These are phyloP conservation scores for Tylopilus sp. DNA, from an alignment of 1,284 basidiomycete species.

Conservation along the genomic window DNA sequence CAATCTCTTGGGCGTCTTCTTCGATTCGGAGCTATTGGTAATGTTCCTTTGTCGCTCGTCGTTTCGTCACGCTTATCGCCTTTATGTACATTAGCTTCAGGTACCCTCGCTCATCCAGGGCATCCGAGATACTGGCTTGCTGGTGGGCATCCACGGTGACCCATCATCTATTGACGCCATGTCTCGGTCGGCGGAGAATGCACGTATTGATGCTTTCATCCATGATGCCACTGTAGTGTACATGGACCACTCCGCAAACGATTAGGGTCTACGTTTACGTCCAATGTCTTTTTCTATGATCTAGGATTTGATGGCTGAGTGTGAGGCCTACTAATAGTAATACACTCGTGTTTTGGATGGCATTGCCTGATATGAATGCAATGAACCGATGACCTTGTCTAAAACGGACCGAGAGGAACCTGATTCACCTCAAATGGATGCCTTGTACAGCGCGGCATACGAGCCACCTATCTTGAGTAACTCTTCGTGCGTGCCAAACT, in stretches of 20 bases:
- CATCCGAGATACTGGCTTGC: constrained; percentile 82
- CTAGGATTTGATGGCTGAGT: constrained; percentile 24
- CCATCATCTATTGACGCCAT: constrained; percentile 42
- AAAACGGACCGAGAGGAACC: neutral
- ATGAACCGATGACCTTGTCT: constrained; percentile 8
- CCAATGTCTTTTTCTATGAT: constrained; percentile 18
- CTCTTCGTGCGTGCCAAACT: constrained; percentile 76
- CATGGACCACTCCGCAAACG: constrained; percentile 53
- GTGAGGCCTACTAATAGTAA: constrained; percentile 18
- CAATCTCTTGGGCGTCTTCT: constrained; percentile 89
- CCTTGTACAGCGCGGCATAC: constrained; percentile 66
- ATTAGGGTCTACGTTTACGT: constrained; percentile 37
- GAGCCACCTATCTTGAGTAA: constrained; percentile 57
- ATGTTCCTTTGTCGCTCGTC: constrained; percentile 23
- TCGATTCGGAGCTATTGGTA: constrained; percentile 86
- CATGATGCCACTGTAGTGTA: constrained; percentile 59
- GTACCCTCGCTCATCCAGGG: constrained; percentile 84
- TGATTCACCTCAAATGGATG: constrained; percentile 49
- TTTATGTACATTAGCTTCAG: constrained; percentile 41
- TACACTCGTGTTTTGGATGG: constrained; percentile 24
- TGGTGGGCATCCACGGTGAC: constrained; percentile 76
- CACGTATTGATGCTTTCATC: constrained; percentile 61
- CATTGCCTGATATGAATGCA: constrained; percentile 27
- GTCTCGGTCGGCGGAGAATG: constrained; percentile 43
- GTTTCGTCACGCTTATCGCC: constrained; percentile 14